phyloP scores from a whole-genome alignment of 1,284 basidiomycete genomes.

The Macrocybe sp. region DNA sequence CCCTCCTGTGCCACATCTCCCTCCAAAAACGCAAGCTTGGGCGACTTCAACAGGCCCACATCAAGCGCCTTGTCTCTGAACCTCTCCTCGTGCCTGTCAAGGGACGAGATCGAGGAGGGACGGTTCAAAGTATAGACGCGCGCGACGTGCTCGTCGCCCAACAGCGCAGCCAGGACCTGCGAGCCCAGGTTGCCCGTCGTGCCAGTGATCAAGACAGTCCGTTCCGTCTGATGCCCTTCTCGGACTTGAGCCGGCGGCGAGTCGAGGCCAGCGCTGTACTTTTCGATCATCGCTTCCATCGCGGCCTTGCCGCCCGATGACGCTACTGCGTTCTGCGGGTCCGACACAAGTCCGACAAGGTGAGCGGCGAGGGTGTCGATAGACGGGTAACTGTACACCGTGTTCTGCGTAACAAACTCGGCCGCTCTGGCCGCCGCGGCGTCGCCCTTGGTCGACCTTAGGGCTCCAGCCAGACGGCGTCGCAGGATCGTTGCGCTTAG shows the following conservation, averaged over 20 bases:
- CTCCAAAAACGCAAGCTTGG: slow-evolving; percentile 20
- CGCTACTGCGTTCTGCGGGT: not conserved
- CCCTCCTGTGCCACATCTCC: slow-evolving; percentile 14
- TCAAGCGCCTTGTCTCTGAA: slow-evolving; percentile 11
- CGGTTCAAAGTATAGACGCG: slow-evolving; percentile 25
- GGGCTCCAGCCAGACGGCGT: not conserved
- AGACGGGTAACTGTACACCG: slow-evolving; percentile 11
- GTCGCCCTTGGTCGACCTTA: not conserved
- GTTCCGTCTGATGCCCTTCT: not conserved
- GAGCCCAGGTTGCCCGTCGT: slow-evolving; percentile 30
- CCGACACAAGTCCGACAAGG: not conserved
- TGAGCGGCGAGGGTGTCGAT: slow-evolving; percentile 2
- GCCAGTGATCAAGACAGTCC: slow-evolving; percentile 28
- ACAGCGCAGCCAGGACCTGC: slow-evolving; percentile 20
- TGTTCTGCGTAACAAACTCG: slow-evolving; percentile 7
- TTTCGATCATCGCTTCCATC: slow-evolving; percentile 8
- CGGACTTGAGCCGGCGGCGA: too few relatives aligned
- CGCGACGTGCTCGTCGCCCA: slow-evolving; percentile 18
- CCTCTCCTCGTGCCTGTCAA: slow-evolving; percentile 11
- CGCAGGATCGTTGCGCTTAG: not conserved
- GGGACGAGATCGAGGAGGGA: not conserved
- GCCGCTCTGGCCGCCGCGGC: slow-evolving; percentile 1
- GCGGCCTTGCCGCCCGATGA: not conserved
- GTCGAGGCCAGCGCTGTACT: slow-evolving; percentile 3
- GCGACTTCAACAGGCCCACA: slow-evolving; percentile 1